Evolutionary conservation across 495 filamentous ascomycete genomes (phyloP).

Genomic region (Aspergillus avenaceus): DNA sequence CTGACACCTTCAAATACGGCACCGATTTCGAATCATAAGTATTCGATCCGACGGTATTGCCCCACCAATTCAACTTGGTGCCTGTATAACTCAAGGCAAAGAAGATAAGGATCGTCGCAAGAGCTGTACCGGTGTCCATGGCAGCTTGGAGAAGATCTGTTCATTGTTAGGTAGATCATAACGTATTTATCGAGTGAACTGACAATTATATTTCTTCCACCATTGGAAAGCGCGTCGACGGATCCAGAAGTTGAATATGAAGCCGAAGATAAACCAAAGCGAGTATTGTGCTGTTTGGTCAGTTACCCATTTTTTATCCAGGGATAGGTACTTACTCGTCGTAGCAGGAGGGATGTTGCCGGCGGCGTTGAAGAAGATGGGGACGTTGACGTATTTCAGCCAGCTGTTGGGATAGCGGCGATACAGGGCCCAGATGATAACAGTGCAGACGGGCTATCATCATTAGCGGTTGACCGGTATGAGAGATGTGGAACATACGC

Average conservation of each 20-base stretch:
- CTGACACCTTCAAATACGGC: constrained; percentile 20
- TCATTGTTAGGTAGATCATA: background rate
- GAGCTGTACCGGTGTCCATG: constrained; percentile 63
- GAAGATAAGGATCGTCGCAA: constrained; percentile 53
- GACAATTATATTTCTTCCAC: constrained; percentile 65
- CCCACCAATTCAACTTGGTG: constrained; percentile 24
- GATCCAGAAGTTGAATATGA: constrained; percentile 57
- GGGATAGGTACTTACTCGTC: constrained; percentile 13
- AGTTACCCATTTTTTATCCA: no score
- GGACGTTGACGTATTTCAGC: constrained; percentile 36
- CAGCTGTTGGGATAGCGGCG: constrained; percentile 34
- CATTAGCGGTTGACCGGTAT: background rate
- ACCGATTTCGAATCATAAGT: constrained; percentile 20
- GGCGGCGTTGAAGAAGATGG: constrained; percentile 41
- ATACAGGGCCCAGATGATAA: constrained; percentile 32
- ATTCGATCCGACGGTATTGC: constrained; percentile 23
- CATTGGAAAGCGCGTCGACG: constrained; percentile 53
- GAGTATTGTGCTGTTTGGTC: constrained; percentile 24
- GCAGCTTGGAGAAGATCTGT: constrained; percentile 54
- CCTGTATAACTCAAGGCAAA: constrained; percentile 45
- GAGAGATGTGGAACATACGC: constrained; percentile 10
- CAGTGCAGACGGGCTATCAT: constrained; percentile 16
- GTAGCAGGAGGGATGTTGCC: constrained; percentile 39
- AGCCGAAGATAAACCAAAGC: constrained; percentile 57
- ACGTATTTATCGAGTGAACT: background rate